A percentile compares a stretch with the other conserved stretches of the same genome.
phyloP scores from a whole-genome alignment of 345 rosid species.

The Ceriops zippeliana region DNA sequence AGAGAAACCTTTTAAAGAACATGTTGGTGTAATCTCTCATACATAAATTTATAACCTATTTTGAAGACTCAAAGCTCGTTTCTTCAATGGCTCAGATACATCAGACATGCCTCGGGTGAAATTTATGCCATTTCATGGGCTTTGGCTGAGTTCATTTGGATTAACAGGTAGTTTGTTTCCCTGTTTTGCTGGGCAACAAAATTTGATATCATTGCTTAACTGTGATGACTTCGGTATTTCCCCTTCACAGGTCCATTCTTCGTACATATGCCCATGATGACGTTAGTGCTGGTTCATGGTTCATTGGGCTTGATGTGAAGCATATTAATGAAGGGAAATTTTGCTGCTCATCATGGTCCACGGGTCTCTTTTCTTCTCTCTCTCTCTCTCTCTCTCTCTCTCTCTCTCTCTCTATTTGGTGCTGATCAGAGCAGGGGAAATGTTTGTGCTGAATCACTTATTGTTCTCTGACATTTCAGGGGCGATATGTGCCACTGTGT shows the following conservation, averaged over 20 bases:
- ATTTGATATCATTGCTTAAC: not conserved
- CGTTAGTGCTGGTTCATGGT: constrained; percentile 76
- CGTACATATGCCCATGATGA: constrained; percentile 70
- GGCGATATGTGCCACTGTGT: constrained; percentile 40
- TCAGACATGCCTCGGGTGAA: constrained; percentile 77
- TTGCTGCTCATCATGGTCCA: constrained; percentile 73
- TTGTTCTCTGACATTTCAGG: constrained; percentile 20
- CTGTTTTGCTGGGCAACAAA: not conserved
- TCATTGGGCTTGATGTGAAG: constrained; percentile 49
- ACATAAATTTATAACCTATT: not conserved
- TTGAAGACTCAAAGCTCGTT: not conserved
- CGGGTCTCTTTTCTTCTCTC: constrained; percentile 37
- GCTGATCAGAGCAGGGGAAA: not conserved
- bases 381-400: constrained; percentile 2
- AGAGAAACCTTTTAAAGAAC: no score
- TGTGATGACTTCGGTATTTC: not conserved
- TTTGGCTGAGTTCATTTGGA: constrained; percentile 64
- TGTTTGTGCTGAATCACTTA: not conserved
- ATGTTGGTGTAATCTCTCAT: not conserved
- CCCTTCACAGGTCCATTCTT: constrained; percentile 47
- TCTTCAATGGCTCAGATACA: constrained; percentile 48
- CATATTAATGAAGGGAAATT: constrained; percentile 64
- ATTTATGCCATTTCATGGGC: constrained; percentile 62
- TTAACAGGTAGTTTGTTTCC: constrained; percentile 48
- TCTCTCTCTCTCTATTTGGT: not conserved